Percentiles rank a stretch among this genome's conserved stretches.
phyloP scores from a whole-genome alignment of 352 stramenopile genomes.

The Phytophthora agathidicida region DNA sequence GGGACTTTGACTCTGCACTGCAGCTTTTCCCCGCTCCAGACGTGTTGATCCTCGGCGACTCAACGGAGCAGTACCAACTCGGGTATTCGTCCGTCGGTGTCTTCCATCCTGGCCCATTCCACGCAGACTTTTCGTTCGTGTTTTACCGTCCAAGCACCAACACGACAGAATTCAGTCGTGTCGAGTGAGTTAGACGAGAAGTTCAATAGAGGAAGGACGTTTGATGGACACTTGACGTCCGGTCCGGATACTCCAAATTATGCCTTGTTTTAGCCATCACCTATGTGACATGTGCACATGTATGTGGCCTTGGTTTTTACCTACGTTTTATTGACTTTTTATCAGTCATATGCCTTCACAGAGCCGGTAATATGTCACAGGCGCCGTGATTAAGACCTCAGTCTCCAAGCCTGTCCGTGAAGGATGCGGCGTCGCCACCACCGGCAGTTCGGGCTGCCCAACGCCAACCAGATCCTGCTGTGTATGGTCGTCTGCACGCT shows the following conservation, averaged over 20 bases:
- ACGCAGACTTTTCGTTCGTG: constrained; percentile 88
- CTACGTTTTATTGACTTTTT: constrained; percentile 8
- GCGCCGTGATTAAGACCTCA: constrained; percentile 17
- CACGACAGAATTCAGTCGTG: constrained; percentile 83
- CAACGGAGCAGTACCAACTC: constrained; percentile 83
- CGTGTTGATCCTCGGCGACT: constrained; percentile 86
- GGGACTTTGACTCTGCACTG: constrained; percentile 92
- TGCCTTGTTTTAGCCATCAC: constrained; percentile 11
- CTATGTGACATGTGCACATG: constrained; percentile 27
- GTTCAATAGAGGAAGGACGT: constrained; percentile 1
- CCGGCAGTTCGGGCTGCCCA: constrained; percentile 78
- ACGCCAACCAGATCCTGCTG: constrained; percentile 87
- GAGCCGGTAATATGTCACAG: constrained; percentile 26
- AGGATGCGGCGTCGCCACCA: constrained; percentile 53
- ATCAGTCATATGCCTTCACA: too few species aligned
- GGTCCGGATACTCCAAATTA: constrained; percentile 18
- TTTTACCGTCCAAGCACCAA: constrained; percentile 86
- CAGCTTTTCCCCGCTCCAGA: constrained; percentile 93
- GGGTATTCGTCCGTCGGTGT: constrained; percentile 83
- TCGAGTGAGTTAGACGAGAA: constrained; percentile 58
- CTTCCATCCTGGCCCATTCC: constrained; percentile 83
- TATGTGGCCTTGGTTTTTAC: too few species aligned
- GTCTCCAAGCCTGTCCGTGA: neutral
- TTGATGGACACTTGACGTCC: constrained; percentile 1
- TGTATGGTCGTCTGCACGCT: constrained; percentile 55